These are phyloP conservation scores for Stemphylium vesicarium DNA, from an alignment of 2,329 filamentous ascomycete species.

Conservation along the genomic window DNA sequence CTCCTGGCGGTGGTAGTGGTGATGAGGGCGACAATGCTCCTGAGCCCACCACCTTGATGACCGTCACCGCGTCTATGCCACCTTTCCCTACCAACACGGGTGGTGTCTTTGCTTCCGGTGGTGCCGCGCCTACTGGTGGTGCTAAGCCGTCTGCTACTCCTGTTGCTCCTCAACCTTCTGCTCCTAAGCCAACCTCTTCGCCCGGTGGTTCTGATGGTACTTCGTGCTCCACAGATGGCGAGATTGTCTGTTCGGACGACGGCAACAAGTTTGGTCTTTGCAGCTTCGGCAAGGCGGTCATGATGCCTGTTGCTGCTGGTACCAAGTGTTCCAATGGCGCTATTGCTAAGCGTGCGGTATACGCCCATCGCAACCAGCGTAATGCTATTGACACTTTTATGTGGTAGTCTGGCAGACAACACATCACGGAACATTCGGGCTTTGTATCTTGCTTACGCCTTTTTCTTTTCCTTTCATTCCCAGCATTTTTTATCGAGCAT, in stretches of 20 bases:
- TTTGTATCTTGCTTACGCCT: too few relatives aligned
- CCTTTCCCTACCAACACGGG: conserved; percentile 3
- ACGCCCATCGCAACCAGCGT: conserved; percentile 16
- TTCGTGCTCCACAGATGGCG: conserved; percentile 45
- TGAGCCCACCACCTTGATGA: conserved; percentile 33
- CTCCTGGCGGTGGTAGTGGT: conserved; percentile 4
- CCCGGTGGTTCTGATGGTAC: conserved; percentile 6
- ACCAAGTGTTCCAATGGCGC: conserved; percentile 50
- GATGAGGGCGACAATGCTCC: not conserved
- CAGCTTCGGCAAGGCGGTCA: conserved; percentile 48
- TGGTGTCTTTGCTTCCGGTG: not conserved
- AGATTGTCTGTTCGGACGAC: conserved; percentile 47
- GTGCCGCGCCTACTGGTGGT: conserved; percentile 1
- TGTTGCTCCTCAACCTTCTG: not conserved
- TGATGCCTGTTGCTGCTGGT: conserved; percentile 50
- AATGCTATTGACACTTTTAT: not conserved
- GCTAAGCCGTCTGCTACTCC: not conserved
- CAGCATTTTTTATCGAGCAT: too few relatives aligned
- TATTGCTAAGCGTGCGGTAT: conserved; percentile 40
- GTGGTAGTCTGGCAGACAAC: not conserved
- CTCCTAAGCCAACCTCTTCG: conserved; percentile 1
- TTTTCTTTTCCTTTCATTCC: not conserved
- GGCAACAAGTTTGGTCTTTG: conserved; percentile 49
- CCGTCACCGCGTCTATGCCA: conserved; percentile 29
- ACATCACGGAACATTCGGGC: too few relatives aligned